Evolutionary conservation across 2,329 filamentous ascomycete species (phyloP).

Genomic region (Alternaria sp.): DNA sequence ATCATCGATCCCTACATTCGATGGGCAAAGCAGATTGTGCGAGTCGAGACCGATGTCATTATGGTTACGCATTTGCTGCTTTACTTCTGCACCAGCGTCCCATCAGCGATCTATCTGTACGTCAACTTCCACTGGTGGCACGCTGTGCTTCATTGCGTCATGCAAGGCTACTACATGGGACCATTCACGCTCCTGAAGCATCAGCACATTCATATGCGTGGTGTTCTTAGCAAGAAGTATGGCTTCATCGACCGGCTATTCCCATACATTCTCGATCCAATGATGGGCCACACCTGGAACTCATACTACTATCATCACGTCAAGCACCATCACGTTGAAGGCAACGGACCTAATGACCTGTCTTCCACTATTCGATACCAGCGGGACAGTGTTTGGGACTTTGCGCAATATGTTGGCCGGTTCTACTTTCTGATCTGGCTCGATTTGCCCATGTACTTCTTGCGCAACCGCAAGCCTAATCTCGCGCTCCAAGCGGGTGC

Average conservation of each 20-base stretch:
- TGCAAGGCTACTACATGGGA: constrained; percentile 74
- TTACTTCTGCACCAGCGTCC: constrained; percentile 74
- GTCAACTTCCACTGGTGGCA: constrained; percentile 72
- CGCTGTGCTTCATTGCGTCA: constrained; percentile 69
- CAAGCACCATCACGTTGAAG: constrained; percentile 85
- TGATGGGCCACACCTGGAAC: constrained; percentile 87
- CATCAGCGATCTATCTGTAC: constrained; percentile 72
- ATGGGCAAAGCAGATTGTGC: constrained; percentile 65
- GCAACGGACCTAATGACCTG: constrained; percentile 78
- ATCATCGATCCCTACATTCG: constrained; percentile 68
- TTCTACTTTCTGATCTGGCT: constrained; percentile 79
- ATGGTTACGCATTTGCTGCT: constrained; percentile 79
- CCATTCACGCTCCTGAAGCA: constrained; percentile 84
- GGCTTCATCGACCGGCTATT: constrained; percentile 69
- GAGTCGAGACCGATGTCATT: constrained; percentile 75
- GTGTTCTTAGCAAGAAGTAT: constrained; percentile 67
- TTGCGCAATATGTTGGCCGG: constrained; percentile 74
- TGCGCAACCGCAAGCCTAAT: constrained; percentile 65
- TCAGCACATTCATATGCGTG: constrained; percentile 82
- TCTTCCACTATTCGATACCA: constrained; percentile 80
- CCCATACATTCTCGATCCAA: constrained; percentile 76
- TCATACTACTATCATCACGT: constrained; percentile 87
- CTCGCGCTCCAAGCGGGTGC: constrained; percentile 65
- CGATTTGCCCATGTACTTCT: constrained; percentile 78
- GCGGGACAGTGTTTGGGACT: constrained; percentile 71